Percentiles rank a stretch among this genome's conserved stretches.
Evolutionary conservation across 1,284 basidiomycete genomes (phyloP).

Genomic region (Sporisorium reilianum): DNA sequence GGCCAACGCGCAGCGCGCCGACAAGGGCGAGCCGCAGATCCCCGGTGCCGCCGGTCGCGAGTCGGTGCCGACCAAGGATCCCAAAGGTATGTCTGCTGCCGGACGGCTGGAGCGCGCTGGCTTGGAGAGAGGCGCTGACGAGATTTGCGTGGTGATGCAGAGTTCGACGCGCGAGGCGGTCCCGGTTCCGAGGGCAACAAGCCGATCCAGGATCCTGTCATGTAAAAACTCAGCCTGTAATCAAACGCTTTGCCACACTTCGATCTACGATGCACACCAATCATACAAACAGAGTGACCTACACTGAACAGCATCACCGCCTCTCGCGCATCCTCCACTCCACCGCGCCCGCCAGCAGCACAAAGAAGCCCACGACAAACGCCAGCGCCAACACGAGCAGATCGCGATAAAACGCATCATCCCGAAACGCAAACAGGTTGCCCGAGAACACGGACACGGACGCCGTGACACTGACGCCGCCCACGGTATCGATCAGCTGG

Average conservation of each 20-base stretch:
- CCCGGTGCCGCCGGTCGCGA: slow-evolving; percentile 50
- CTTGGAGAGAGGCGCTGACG: slow-evolving; percentile 6
- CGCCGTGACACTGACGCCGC: slow-evolving; percentile 33
- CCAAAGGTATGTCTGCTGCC: slow-evolving; percentile 39
- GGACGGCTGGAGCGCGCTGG: too few relatives aligned
- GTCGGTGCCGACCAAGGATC: slow-evolving; percentile 49
- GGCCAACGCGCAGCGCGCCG: slow-evolving; percentile 45
- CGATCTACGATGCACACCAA: too few relatives aligned
- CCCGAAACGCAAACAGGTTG: slow-evolving; percentile 53
- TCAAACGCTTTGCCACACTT: too few relatives aligned
- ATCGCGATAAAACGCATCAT: slow-evolving; percentile 54
- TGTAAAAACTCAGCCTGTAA: slow-evolving; percentile 18
- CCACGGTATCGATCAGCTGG: slow-evolving; percentile 46
- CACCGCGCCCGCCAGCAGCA: slow-evolving; percentile 32
- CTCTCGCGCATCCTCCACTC: slow-evolving; percentile 46
- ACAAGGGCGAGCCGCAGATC: slow-evolving; percentile 50
- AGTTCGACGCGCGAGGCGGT: slow-evolving; percentile 53
- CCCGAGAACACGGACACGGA: slow-evolving; percentile 45
- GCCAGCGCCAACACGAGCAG: slow-evolving; percentile 53
- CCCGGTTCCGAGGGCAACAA: slow-evolving; percentile 52
- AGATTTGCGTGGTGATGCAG: slow-evolving; percentile 15
- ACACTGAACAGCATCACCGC: slow-evolving; percentile 13
- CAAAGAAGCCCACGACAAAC: slow-evolving; percentile 51
- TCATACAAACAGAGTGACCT: too few relatives aligned
- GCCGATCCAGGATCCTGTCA: slow-evolving; percentile 52